phyloP scores from a whole-genome alignment of 768 basidiomycete genomes.

The Lactifluus piperatus region DNA sequence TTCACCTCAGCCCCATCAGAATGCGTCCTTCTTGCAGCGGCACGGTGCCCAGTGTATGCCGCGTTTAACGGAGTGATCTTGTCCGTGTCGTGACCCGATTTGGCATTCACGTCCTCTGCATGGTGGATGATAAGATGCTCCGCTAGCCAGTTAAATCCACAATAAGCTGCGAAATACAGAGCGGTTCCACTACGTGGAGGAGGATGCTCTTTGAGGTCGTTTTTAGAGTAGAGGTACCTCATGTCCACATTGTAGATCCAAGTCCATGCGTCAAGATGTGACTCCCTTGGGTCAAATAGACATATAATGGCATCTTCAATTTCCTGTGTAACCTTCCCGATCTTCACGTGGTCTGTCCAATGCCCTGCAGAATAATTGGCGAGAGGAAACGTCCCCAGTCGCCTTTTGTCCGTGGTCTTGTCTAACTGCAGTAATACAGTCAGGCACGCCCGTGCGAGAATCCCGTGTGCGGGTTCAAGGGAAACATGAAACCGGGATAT shows the following conservation, averaged over 20 bases:
- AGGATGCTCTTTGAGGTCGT: neutral
- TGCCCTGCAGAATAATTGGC: neutral
- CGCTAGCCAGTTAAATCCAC: neutral
- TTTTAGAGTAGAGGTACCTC: neutral
- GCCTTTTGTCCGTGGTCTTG: neutral
- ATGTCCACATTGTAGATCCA: neutral
- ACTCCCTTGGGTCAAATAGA: neutral
- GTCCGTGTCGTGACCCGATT: neutral
- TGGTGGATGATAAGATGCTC: neutral
- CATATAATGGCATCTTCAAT: neutral
- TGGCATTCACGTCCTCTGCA: neutral
- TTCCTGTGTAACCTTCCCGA: neutral
- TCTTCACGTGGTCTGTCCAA: neutral
- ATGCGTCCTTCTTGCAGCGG: too few species aligned
- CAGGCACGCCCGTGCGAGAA: neutral
- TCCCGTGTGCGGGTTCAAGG: neutral
- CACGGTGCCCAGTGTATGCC: too few species aligned
- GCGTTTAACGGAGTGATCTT: too few species aligned
- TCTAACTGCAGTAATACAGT: neutral
- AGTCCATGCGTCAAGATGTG: neutral
- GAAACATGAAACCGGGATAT: neutral
- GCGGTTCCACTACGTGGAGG: neutral
- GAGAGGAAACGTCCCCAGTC: neutral
- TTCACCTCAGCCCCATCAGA: too few species aligned
- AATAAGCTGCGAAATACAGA: neutral